Evolutionary conservation across 768 basidiomycete genomes (phyloP).

Genomic region (Russula foetens): DNA sequence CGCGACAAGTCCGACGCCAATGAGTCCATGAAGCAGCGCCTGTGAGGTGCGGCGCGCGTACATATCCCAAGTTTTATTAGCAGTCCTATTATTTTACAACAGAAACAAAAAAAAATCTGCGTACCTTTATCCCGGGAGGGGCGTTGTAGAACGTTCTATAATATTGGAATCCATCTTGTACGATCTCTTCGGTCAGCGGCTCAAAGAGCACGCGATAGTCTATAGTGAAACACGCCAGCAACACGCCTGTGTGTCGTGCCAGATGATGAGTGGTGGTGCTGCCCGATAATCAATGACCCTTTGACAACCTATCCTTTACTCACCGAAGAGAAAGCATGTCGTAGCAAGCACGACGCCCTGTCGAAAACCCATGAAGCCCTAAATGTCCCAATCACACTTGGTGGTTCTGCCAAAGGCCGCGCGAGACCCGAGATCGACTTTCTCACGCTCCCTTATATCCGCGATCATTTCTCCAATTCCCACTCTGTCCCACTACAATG

Average conservation of each 20-base stretch:
- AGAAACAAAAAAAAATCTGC: conserved; percentile 16
- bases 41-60: conserved; percentile 25
- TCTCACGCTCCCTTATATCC: background rate
- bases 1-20: conserved; percentile 68
- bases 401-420: background rate
- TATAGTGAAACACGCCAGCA: conserved; percentile 80
- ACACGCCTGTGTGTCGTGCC: conserved; percentile 43
- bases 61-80: background rate
- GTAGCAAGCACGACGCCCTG: conserved; percentile 84
- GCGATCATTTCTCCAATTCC: background rate
- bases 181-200: conserved; percentile 50
- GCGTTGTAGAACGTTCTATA: conserved; percentile 91
- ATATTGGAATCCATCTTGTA: conserved; percentile 78
- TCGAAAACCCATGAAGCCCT: conserved; percentile 72
- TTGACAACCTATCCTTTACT: conserved; percentile 22
- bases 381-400: too few species aligned
- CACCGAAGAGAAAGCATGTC: conserved; percentile 85
- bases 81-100: background rate
- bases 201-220: conserved; percentile 82
- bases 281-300: background rate
- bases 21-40: conserved; percentile 83
- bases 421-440: background rate
- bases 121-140: conserved; percentile 87
- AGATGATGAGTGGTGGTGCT: background rate
- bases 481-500: too few species aligned